Percentiles rank a stretch among this genome's conserved stretches.
Conservation (phyloP, 768 basidiomycete species). For the Tricholoma saponaceum region DNA sequence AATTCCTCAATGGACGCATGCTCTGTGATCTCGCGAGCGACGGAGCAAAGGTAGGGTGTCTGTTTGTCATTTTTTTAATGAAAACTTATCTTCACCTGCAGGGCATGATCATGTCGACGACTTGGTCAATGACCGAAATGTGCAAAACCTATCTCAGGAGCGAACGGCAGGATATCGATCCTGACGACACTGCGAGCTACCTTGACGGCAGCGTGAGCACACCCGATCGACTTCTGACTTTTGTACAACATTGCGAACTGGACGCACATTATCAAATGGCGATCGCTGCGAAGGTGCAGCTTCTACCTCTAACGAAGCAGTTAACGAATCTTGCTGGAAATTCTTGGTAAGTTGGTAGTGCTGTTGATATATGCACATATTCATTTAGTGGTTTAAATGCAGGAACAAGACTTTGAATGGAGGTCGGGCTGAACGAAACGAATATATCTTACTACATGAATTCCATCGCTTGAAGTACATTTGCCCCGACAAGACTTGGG, state of each 20-base stretch:
- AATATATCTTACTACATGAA: constrained; percentile 97
- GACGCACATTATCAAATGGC: constrained; percentile 99
- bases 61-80: background rate
- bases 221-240: constrained; percentile 78
- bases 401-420: constrained; percentile 98
- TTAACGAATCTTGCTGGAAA: constrained; percentile 96
- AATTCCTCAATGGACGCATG: constrained; percentile 79
- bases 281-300: constrained; percentile 89
- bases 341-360: constrained; percentile 64
- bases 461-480: constrained; percentile 96
- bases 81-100: constrained; percentile 23
- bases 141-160: constrained; percentile 83
- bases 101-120: constrained; percentile 97
- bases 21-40: constrained; percentile 94
- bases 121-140: constrained; percentile 99
- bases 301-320: constrained; percentile 88
- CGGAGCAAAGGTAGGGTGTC: constrained; percentile 72
- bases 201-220: constrained; percentile 79
- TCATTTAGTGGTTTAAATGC: background rate
- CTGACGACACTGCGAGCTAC: constrained; percentile 89
- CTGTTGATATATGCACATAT: background rate
- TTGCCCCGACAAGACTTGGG: constrained; percentile 91
- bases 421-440: constrained; percentile 97
- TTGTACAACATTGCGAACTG: constrained; percentile 90
- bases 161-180: constrained; percentile 90